Base-by-base conservation (phyloP, 1,284 basidiomycete species). In the Moniliella sp. region DNA sequence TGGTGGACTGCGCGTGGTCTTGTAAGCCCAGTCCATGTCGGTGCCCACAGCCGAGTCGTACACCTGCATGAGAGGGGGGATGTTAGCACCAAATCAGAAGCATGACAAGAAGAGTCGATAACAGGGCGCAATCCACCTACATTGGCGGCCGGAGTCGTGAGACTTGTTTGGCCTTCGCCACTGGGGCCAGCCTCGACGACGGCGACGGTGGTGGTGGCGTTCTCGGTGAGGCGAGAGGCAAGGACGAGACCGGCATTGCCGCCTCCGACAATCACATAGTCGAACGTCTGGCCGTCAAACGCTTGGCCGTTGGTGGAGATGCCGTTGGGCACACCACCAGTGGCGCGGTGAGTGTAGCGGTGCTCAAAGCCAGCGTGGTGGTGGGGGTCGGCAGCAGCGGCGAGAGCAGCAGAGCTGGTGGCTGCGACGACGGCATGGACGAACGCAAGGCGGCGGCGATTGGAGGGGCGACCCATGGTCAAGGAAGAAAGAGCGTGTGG, bases 221-320 rank as follows among this genome's bases (percentile, higher is more conserved):
- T 44, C 18, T 49, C 41, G 1, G 47, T 42, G 12, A 57, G 41
- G 1, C 53, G 42, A 4, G 39, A 38, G 7, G 53, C 53, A 4
- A 57, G 41, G 3, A 40, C 39, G 7, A 57, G 38, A 15, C 53
- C 53, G 2, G 51, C 49, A 15, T 82, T 81, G 2, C 88, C 88
- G 17, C 50, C 53, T 7, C 53, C 53, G 18, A 54, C 40, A 15
- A 57, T 38, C 27, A 57, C 25, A 15, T 31, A 31, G 18, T 31
- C 29, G n/a, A n/a, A n/a, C n/a, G n/a, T n/a, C n/a, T n/a, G n/a
- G n/a, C n/a, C n/a, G n/a, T n/a, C n/a, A n/a, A n/a, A n/a, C n/a
- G n/a, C n/a, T n/a, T n/a, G n/a, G n/a, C n/a, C n/a, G n/a, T n/a
- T n/a, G n/a, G n/a, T n/a, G n/a, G n/a, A n/a, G n/a, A n/a, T n/a